Evolutionary conservation across 2,329 filamentous ascomycete genomes (phyloP).

Genomic region (Colletotrichum brevisporum): DNA sequence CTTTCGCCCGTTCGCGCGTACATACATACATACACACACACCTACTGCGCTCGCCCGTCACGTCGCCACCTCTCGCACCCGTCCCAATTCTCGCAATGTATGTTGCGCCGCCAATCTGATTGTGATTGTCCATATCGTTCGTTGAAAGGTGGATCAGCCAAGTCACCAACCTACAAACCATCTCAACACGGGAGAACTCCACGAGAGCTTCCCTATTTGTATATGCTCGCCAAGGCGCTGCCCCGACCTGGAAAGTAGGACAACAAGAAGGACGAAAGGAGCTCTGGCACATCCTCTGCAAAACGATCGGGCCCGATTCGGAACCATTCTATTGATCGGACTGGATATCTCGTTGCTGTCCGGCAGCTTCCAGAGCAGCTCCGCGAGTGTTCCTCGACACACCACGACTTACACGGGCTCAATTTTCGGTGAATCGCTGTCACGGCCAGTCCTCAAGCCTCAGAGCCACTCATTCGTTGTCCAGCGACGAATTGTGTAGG

Average conservation of each 20-base stretch:
- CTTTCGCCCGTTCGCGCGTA: constrained; percentile 14
- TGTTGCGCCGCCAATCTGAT: constrained; percentile 59
- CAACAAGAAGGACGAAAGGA: constrained; percentile 43
- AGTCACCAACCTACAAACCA: constrained; percentile 53
- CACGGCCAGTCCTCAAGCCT: too few relatives aligned
- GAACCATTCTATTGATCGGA: constrained; percentile 1
- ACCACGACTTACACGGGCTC: too few relatives aligned
- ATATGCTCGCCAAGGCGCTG: constrained; percentile 56
- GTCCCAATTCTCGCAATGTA: constrained; percentile 51
- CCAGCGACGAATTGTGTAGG: too few relatives aligned
- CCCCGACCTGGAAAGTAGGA: constrained; percentile 35
- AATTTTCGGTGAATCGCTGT: too few relatives aligned
- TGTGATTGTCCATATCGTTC: constrained; percentile 59
- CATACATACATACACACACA: neutral
- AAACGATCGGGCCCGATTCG: neutral
- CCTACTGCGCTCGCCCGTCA: constrained; percentile 25
- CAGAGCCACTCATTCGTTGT: too few relatives aligned
- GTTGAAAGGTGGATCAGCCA: constrained; percentile 48
- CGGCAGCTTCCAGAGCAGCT: neutral
- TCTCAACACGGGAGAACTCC: constrained; percentile 47
- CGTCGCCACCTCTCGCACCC: constrained; percentile 42
- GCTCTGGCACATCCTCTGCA: constrained; percentile 15
- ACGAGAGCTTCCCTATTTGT: constrained; percentile 47
- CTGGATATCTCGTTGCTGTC: constrained; percentile 1
- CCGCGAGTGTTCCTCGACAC: neutral